These are phyloP conservation scores for Skeletonema tropicum DNA, from an alignment of 108 stramenopile genomes.

Conservation along the genomic window DNA sequence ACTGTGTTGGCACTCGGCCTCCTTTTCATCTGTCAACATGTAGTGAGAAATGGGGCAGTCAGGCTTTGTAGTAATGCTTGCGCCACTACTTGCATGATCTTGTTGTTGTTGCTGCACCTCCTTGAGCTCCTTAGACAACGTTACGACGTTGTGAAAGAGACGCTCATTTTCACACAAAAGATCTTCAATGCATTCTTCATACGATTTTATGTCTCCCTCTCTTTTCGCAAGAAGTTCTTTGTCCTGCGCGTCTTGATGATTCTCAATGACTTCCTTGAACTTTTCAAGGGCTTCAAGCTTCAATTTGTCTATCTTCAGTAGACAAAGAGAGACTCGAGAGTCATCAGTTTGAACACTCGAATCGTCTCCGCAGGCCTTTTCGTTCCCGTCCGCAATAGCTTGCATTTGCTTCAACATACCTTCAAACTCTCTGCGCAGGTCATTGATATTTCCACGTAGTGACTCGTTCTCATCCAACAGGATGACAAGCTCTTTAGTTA, in stretches of 20 bases:
- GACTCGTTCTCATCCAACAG: constrained; percentile 4
- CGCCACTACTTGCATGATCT: background rate
- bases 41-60: constrained; percentile 3
- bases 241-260: background rate
- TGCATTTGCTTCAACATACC: background rate
- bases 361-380: background rate
- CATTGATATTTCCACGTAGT: background rate
- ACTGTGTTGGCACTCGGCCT: constrained; percentile 17
- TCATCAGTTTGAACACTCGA: background rate
- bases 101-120: constrained; percentile 9
- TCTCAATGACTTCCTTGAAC: background rate
- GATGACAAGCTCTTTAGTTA: background rate
- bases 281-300: background rate
- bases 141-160: constrained; percentile 23
- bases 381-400: background rate
- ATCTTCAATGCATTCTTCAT: constrained; percentile 31
- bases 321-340: constrained; percentile 3
- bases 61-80: background rate
- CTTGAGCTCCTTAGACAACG: constrained; percentile 32
- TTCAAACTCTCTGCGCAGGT: constrained; percentile 3
- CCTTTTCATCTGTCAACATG: constrained; percentile 19
- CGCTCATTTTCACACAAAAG: constrained; percentile 43
- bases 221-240: constrained; percentile 7
- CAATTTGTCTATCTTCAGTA: constrained; percentile 1
- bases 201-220: constrained; percentile 18